Base-by-base conservation (phyloP, 805 yeast species). In the Wickerhamiella allomyrinae region DNA sequence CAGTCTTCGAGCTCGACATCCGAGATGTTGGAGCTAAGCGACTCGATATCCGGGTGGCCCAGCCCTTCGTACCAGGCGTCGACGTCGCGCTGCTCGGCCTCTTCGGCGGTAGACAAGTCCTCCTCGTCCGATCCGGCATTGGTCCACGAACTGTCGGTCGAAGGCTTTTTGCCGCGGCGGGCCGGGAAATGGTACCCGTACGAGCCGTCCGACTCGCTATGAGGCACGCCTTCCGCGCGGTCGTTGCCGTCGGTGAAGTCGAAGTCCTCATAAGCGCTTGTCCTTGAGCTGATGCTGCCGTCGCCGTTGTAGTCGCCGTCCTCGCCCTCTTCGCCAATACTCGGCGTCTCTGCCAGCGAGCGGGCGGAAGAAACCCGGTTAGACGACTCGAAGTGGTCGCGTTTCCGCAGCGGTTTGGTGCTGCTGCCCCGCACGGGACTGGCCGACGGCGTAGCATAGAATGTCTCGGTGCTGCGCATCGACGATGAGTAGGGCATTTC, bases 11-110 rank as follows among this genome's bases (percentile, higher is more conserved):
- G 31, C 40, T 9, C 35, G 20, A 9, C 36, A 10, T 36, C 43
- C 17, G 50, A 46, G 39, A 48, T 48, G 14, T 36, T 43, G 20
- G 49, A 43, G 39, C 49, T 49, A 21, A 53, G 46, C 1, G 52
- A 46, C 10, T 49, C 55, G 29, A 50, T 52, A n/a, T 51, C 59
- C 5, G 47, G 47, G 15, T 41, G 46, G 7, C 47, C 45, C 23
- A 56, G 41, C 24, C 48, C 49, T 29, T 52, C 47, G 42, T 46
- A 56, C 63, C 63, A 59, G 13, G 51, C 57, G 21, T 58, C 60
- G 7, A 59, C 62, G 29, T 59, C 61, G 7, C 56, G 49, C 43
- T 57, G 61, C 37, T 56, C 55, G 10, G 49, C 55, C 35, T 51
- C 58, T 22, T 55, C 55, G 9, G 49, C 53, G 3, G 45, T 46